Percentiles rank a stretch among this genome's conserved stretches.
phyloP scores from a whole-genome alignment of 345 rosid species.

The Eucalyptus melliodora region DNA sequence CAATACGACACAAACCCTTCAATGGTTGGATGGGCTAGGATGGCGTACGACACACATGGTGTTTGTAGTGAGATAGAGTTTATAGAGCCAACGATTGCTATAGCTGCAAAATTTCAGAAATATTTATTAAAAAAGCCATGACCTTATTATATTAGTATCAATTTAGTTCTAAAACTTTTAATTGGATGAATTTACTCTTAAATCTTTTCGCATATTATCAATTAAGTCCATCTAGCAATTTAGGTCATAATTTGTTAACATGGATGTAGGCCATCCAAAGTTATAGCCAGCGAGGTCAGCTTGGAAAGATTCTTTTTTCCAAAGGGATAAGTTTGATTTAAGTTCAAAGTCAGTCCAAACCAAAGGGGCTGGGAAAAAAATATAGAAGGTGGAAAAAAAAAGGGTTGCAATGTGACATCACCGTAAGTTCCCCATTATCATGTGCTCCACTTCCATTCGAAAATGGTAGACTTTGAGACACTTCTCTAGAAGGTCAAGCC shows the following conservation, averaged over 20 bases:
- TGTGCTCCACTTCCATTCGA: neutral
- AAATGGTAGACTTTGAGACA: neutral
- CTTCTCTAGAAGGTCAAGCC: neutral
- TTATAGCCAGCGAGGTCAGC: neutral
- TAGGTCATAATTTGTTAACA: no score
- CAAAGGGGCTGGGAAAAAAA: fast-evolving
- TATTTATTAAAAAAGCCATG: no score
- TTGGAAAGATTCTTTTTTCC: neutral
- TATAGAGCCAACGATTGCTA: neutral
- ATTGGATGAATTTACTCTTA: neutral
- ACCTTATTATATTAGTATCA: no score
- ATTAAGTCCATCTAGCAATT: neutral
- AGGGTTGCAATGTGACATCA: neutral
- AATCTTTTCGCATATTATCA: no score
- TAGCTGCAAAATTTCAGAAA: no score
- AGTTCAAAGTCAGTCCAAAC: neutral
- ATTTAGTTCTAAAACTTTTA: no score
- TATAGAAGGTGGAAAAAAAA: neutral
- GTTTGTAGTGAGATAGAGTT: neutral
- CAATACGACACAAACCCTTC: neutral
- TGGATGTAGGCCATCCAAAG: no score
- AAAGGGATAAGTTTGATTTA: neutral
- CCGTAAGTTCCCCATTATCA: neutral
- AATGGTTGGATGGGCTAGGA: neutral
- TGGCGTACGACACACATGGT: no score